A percentile compares a stretch with the other conserved stretches of the same genome.
Evolutionary conservation across 805 yeast species (phyloP).

Genomic region (Hermanozyma aechmeae): DNA sequence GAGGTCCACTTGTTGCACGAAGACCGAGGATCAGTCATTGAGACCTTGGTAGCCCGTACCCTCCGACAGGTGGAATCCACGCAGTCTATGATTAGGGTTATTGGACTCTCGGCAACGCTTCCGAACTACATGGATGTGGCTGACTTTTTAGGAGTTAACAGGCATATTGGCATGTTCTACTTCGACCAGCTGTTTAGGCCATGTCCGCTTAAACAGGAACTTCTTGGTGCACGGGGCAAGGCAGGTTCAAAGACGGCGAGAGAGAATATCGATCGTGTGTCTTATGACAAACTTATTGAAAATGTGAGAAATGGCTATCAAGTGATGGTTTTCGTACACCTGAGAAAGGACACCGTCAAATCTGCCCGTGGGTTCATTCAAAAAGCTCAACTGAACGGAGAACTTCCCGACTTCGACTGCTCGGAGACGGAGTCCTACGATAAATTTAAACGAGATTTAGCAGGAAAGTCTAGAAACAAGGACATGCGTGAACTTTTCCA

Average conservation of each 20-base stretch:
- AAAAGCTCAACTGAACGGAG: slow-evolving; percentile 56
- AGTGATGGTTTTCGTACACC: slow-evolving; percentile 95
- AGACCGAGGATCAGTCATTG: slow-evolving; percentile 96
- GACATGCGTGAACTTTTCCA: slow-evolving; percentile 76
- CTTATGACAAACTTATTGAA: slow-evolving; percentile 68
- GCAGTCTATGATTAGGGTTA: slow-evolving; percentile 42
- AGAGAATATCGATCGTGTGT: slow-evolving; percentile 63
- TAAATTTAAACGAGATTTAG: slow-evolving; percentile 53
- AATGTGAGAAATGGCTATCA: slow-evolving; percentile 67
- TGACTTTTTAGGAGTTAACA: slow-evolving; percentile 84
- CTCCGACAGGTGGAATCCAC: slow-evolving; percentile 89
- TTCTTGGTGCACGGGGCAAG: slow-evolving; percentile 81
- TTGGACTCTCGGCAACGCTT: slow-evolving; percentile 12
- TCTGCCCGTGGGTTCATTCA: slow-evolving; percentile 67
- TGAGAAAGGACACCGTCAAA: slow-evolving; percentile 76
- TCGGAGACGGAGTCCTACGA: slow-evolving; percentile 33
- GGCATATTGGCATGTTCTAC: slow-evolving; percentile 86
- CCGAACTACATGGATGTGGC: slow-evolving; percentile 47
- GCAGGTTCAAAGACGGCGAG: slow-evolving; percentile 66
- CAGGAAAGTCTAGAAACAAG: slow-evolving; percentile 56
- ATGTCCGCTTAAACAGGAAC: slow-evolving; percentile 81
- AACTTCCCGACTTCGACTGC: slow-evolving; percentile 50
- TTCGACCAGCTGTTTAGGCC: slow-evolving; percentile 93
- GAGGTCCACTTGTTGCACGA: slow-evolving; percentile 95
- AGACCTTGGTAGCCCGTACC: slow-evolving; percentile 65